Conservation (phyloP, 2,329 filamentous ascomycete species). For the Alternaria burnsii region DNA sequence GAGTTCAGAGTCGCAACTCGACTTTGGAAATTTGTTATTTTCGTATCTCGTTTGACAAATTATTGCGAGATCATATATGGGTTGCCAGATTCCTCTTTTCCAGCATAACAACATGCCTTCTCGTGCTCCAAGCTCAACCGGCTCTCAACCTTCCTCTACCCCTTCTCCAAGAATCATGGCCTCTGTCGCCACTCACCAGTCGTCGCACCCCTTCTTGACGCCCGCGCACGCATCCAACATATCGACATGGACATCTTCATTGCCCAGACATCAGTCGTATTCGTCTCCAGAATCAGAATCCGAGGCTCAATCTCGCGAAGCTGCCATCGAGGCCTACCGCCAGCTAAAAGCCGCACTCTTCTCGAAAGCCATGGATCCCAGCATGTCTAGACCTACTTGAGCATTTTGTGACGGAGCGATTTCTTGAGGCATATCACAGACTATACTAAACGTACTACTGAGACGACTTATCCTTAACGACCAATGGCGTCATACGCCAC, state of each 20-base stretch:
- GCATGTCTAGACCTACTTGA: conserved; percentile 5
- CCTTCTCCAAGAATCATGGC: conserved; percentile 32
- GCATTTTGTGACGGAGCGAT: neutral
- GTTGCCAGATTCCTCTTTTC: neutral
- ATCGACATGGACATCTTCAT: conserved; percentile 42
- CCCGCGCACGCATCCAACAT: conserved; percentile 41
- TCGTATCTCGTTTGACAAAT: conserved; percentile 29
- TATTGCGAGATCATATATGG: conserved; percentile 22
- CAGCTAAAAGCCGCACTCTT: conserved; percentile 46
- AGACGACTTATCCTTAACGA: conserved; percentile 8
- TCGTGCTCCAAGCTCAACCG: conserved; percentile 20
- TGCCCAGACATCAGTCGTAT: conserved; percentile 31
- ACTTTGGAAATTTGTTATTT: conserved; percentile 3
- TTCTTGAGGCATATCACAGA: conserved; percentile 1
- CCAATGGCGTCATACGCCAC: conserved; percentile 4
- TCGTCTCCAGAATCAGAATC: conserved; percentile 19
- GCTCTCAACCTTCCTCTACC: conserved; percentile 28
- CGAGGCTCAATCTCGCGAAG: conserved; percentile 33
- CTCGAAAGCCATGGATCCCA: conserved; percentile 42
- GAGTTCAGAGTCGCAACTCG: neutral
- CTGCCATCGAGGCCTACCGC: conserved; percentile 46
- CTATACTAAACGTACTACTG: conserved; percentile 4
- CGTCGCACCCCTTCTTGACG: conserved; percentile 39
- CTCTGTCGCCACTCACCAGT: conserved; percentile 22
- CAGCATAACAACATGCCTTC: conserved; percentile 22